Evolutionary conservation across 2,329 filamentous ascomycete species (phyloP).

Genomic region (Ambrosiella beaveri): DNA sequence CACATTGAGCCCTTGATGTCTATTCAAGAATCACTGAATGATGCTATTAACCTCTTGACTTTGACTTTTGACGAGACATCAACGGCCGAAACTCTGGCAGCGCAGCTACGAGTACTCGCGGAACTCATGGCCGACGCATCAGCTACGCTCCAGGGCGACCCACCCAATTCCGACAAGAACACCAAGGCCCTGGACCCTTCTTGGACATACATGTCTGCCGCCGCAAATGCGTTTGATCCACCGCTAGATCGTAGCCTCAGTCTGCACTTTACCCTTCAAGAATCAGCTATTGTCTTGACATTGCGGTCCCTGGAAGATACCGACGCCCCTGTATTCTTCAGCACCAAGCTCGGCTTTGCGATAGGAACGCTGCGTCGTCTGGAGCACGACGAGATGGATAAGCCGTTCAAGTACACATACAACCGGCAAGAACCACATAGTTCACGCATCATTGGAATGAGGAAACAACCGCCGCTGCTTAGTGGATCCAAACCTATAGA

Average conservation of each 20-base stretch:
- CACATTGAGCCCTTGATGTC: slow-evolving; percentile 52
- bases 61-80: slow-evolving; percentile 45
- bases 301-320: slow-evolving; percentile 53
- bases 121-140: slow-evolving; percentile 35
- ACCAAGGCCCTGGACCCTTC: slow-evolving; percentile 18
- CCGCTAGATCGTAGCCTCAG: slow-evolving; percentile 45
- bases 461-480: slow-evolving; percentile 7
- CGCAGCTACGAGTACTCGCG: slow-evolving; percentile 38
- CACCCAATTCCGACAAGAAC: not conserved
- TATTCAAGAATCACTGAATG: slow-evolving; percentile 61
- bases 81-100: slow-evolving; percentile 39
- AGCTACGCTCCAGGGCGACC: slow-evolving; percentile 35
- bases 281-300: slow-evolving; percentile 52
- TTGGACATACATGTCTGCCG: slow-evolving; percentile 29
- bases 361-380: slow-evolving; percentile 47
- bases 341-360: slow-evolving; percentile 51
- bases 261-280: slow-evolving; percentile 53
- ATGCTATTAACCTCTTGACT: slow-evolving; percentile 67
- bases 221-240: slow-evolving; percentile 27
- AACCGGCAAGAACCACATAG: slow-evolving; percentile 13
- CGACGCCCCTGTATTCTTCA: slow-evolving; percentile 41
- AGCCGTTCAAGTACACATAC: slow-evolving; percentile 47
- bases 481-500: slow-evolving; percentile 27
- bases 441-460: not conserved
- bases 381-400: slow-evolving; percentile 66